A percentile compares a stretch with the other conserved stretches of the same genome.
These are phyloP conservation scores for Phytophthora sp. DNA, from an alignment of 352 stramenopile species.

Conservation along the genomic window DNA sequence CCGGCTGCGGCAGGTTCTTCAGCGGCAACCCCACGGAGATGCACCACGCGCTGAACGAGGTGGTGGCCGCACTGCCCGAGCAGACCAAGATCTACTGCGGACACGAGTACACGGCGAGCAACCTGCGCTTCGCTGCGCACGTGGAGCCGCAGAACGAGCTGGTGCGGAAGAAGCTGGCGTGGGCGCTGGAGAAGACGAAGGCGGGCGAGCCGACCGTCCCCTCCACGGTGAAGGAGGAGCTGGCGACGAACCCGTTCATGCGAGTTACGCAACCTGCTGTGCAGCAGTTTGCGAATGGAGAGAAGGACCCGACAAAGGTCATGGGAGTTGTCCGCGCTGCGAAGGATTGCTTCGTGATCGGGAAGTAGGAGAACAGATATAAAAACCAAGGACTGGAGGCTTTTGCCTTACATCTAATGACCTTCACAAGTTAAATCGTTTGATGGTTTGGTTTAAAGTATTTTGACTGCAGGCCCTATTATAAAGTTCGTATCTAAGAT, in stretches of 20 bases:
- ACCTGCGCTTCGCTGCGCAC: slow-evolving; percentile 89
- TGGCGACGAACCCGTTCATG: slow-evolving; percentile 87
- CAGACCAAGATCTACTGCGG: slow-evolving; percentile 88
- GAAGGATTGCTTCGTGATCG: slow-evolving; percentile 74
- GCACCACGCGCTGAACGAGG: slow-evolving; percentile 81
- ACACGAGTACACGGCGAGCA: slow-evolving; percentile 94
- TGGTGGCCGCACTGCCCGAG: slow-evolving; percentile 71
- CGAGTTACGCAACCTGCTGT: slow-evolving; percentile 54
- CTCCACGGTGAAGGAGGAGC: slow-evolving; percentile 77
- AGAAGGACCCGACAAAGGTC: slow-evolving; percentile 52
- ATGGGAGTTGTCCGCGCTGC: slow-evolving; percentile 58
- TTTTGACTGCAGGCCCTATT: too few species aligned
- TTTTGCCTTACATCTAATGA: too few species aligned
- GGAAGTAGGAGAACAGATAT: too few species aligned
- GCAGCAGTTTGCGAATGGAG: slow-evolving; percentile 54
- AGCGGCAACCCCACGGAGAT: slow-evolving; percentile 83
- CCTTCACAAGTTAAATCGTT: too few species aligned
- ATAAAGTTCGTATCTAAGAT: too few species aligned
- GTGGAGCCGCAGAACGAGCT: slow-evolving; percentile 89
- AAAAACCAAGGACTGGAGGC: too few species aligned
- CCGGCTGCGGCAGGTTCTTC: slow-evolving; percentile 91
- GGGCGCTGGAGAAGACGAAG: slow-evolving; percentile 52
- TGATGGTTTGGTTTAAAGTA: too few species aligned
- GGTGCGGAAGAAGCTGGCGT: slow-evolving; percentile 68
- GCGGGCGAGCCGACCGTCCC: slow-evolving; percentile 83